Evolutionary conservation across 768 basidiomycete genomes (phyloP).

Genomic region (Cyclocybe cylindracea): DNA sequence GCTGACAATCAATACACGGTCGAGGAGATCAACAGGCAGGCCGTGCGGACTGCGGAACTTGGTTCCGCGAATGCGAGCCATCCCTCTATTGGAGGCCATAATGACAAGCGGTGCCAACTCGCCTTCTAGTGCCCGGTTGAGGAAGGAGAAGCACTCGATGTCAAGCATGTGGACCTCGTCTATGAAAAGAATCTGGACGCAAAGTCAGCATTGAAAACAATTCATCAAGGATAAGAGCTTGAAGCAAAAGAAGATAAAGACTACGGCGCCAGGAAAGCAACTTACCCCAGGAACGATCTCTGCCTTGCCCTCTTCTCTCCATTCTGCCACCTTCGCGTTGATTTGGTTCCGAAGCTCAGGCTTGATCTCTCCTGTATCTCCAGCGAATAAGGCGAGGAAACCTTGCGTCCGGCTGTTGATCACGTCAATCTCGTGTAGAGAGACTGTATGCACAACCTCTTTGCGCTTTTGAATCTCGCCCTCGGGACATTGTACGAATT

Average conservation of each 20-base stretch:
- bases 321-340: conserved; percentile 94
- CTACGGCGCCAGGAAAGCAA: conserved; percentile 5
- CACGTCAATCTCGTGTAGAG: conserved; percentile 98
- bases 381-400: conserved; percentile 92
- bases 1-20: conserved; percentile 94
- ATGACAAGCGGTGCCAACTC: conserved; percentile 95
- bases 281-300: conserved; percentile 97
- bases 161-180: conserved; percentile 99
- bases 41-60: conserved; percentile 95
- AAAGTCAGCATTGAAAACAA: not conserved
- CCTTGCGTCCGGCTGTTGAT: conserved; percentile 99
- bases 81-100: conserved; percentile 97
- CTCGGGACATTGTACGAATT: conserved; percentile 97
- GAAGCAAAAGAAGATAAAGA: conserved; percentile 5
- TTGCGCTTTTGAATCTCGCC: conserved; percentile 98
- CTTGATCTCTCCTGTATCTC: conserved; percentile 99
- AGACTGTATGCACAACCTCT: conserved; percentile 97
- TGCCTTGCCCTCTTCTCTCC: conserved; percentile 98
- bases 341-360: conserved; percentile 96
- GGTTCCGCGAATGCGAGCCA: conserved; percentile 92
- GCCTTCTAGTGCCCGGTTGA: conserved; percentile 93
- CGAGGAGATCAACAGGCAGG: conserved; percentile 90
- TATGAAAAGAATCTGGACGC: conserved; percentile 86
- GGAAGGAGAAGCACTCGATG: conserved; percentile 98
- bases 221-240: not conserved